Conservation (phyloP, 768 basidiomycete species). For the Kwoniella newhampshirensis region DNA sequence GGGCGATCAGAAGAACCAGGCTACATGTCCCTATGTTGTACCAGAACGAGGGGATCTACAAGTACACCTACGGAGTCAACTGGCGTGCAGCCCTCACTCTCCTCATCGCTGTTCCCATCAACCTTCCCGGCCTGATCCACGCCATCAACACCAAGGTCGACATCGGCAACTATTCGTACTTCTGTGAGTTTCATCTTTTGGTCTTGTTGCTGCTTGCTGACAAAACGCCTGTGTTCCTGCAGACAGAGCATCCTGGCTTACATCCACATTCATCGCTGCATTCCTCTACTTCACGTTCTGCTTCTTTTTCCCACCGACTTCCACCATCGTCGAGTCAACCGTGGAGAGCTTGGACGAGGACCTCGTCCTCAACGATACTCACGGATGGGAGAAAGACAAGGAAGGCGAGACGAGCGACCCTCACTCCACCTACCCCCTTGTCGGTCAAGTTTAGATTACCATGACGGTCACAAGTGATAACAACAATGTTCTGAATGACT, state of each 20-base stretch:
- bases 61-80: constrained; percentile 75
- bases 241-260: constrained; percentile 33
- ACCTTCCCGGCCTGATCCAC: constrained; percentile 72
- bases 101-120: constrained; percentile 67
- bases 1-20: constrained; percentile 69
- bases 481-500: too few species aligned
- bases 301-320: constrained; percentile 55
- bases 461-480: too few species aligned
- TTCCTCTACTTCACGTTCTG: constrained; percentile 53
- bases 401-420: constrained; percentile 12
- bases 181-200: constrained; percentile 59
- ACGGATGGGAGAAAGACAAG: constrained; percentile 16
- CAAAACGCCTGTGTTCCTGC: too few species aligned
- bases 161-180: constrained; percentile 73
- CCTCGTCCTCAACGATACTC: constrained; percentile 7
- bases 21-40: constrained; percentile 86
- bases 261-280: constrained; percentile 53
- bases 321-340: constrained; percentile 52
- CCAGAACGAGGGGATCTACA: constrained; percentile 71
- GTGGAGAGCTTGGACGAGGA: constrained; percentile 35
- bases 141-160: constrained; percentile 67
- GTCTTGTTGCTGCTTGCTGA: background rate
- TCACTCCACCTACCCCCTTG: constrained; percentile 5
- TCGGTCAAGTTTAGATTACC: constrained; percentile 8
- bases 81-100: constrained; percentile 75